phyloP scores from a whole-genome alignment of 257 asterid genomes.

The Paraleonurus japonicus region DNA sequence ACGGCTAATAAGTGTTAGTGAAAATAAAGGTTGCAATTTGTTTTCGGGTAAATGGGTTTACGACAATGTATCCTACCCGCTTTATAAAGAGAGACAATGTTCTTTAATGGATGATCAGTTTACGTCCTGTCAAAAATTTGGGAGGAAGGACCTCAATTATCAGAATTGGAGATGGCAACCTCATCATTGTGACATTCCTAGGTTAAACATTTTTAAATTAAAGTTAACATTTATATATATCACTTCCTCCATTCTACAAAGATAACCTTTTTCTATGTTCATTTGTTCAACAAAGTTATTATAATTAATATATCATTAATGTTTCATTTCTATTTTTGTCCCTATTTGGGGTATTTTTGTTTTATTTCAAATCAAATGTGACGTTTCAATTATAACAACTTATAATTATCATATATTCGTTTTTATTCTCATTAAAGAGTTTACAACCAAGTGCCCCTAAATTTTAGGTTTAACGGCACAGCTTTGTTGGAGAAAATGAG shows the following conservation, averaged over 20 bases:
- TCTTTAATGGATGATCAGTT: constrained; percentile 34
- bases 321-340: too few relatives aligned
- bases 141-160: constrained; percentile 38
- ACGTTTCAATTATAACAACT: too few relatives aligned
- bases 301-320: too few relatives aligned
- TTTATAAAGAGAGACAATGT: constrained; percentile 37
- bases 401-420: too few relatives aligned
- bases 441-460: too few relatives aligned
- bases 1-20: not conserved
- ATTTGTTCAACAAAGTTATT: too few relatives aligned
- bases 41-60: constrained; percentile 36
- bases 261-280: too few relatives aligned
- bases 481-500: constrained; percentile 52
- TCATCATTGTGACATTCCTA: constrained; percentile 34
- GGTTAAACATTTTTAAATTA: not conserved
- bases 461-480: constrained; percentile 64
- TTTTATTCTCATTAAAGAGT: too few relatives aligned
- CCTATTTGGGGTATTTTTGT: too few relatives aligned
- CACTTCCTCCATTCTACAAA: too few relatives aligned
- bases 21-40: constrained; percentile 17
- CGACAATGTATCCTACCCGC: constrained; percentile 33
- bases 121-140: constrained; percentile 34
- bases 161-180: constrained; percentile 58
- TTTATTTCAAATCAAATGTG: too few relatives aligned
- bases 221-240: too few relatives aligned